A percentile compares a stretch with the other conserved stretches of the same genome.
Conservation (phyloP, 2,329 filamentous ascomycete genomes). For the Verticillium albo-atrum region DNA sequence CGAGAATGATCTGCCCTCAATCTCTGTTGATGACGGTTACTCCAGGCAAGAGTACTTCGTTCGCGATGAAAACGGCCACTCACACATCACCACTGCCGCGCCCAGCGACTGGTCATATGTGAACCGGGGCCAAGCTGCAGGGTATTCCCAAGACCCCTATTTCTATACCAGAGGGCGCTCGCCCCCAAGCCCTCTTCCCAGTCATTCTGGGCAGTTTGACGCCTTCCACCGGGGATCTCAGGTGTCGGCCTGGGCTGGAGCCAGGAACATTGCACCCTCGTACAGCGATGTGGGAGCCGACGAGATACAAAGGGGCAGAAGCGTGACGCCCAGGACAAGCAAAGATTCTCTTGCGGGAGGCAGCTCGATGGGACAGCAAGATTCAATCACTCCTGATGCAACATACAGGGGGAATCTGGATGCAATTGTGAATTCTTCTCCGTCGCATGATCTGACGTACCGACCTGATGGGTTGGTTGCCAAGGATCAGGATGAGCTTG, state of each 20-base stretch:
- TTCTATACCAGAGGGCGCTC: constrained; percentile 48
- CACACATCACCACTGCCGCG: constrained; percentile 34
- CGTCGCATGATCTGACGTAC: not conserved
- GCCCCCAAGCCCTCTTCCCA: constrained; percentile 46
- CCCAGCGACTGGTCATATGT: constrained; percentile 39
- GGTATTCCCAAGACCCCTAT: constrained; percentile 35
- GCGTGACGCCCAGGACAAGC: constrained; percentile 11
- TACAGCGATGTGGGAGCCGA: constrained; percentile 29
- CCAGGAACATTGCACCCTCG: constrained; percentile 31
- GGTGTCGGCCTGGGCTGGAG: constrained; percentile 32
- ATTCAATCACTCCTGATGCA: not conserved
- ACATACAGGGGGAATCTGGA: not conserved
- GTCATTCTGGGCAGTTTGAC: constrained; percentile 32
- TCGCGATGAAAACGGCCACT: constrained; percentile 28
- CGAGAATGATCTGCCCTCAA: constrained; percentile 16
- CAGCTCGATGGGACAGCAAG: not conserved
- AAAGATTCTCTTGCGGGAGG: constrained; percentile 1
- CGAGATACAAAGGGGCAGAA: constrained; percentile 9
- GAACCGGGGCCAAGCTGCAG: constrained; percentile 25
- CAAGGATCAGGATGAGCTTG: constrained; percentile 1
- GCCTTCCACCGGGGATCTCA: constrained; percentile 20
- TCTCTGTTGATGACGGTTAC: constrained; percentile 35
- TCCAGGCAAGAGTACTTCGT: constrained; percentile 33
- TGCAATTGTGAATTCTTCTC: not conserved
- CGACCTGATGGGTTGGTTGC: not conserved